Evolutionary conservation across 345 rosid genomes (phyloP), one percentile per base, ranked within the genome.

Genomic region (Cochlearia excelsa): DNA sequence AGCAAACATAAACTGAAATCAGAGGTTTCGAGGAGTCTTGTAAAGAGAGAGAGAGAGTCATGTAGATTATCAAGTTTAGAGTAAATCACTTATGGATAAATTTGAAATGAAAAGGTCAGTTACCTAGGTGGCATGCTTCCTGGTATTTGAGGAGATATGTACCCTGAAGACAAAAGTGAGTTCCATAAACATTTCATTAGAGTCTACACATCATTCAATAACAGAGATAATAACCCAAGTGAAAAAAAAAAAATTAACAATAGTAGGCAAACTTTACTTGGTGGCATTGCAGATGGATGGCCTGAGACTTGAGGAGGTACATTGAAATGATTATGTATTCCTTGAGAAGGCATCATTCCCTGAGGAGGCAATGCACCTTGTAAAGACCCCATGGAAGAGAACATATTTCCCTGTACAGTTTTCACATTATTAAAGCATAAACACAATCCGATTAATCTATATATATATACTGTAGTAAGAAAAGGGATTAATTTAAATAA

Each of bases 371-470:
- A 71, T 56, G 86, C 86, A 66, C 84, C 71, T 76, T 83, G 91
- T 59, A 83, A 64, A 55, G 95, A 47, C 23, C 65, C 73, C 88
- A 89, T 77, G 55, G 93, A 79, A 76, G 93, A 91, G 71, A 89
- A 93, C 91, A 81, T 63, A 26, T 6, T 64, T 57, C 46, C 75
- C 75, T 71, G 75, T 45, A 64, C 2, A n/a, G 2, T 34, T 39
- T 68, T 38, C 4, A 68, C 74, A 84, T n/a, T 62, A 58, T 56
- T 59, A 57, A 48, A 63, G 35, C 16, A 31, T 37, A 49, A 57
- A 6, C 30, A 49, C 59, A 16, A 38, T 16, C 44, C 6, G 4
- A 30, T 2, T 29, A 4, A 51, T 51, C 50, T 49, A 51, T 30
- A 27, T 16, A 27, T 16, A 16, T 26, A n/a, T 31, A 44, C 7